phyloP scores from a whole-genome alignment of 495 filamentous ascomycete species.

The Hyaloscypha finlandica region DNA sequence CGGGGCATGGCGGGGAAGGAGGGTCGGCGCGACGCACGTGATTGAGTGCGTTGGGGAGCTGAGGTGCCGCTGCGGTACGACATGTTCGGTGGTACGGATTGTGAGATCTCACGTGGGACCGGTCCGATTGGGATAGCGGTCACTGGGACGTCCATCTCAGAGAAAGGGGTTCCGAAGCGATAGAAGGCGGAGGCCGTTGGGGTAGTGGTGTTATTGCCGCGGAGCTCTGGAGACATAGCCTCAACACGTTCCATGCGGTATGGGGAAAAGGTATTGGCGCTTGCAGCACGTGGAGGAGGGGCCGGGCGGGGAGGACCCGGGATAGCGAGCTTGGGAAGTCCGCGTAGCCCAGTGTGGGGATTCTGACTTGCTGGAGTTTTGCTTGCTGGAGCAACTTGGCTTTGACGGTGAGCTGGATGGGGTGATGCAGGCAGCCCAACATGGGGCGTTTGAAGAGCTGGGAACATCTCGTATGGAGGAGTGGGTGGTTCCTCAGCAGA shows the following conservation, averaged over 20 bases:
- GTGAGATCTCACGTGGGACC: constrained; percentile 69
- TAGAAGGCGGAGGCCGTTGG: constrained; percentile 50
- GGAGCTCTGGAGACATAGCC: constrained; percentile 49
- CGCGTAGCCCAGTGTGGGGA: constrained; percentile 36
- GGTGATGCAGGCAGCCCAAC: background rate
- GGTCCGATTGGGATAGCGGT: constrained; percentile 71
- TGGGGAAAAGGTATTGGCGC: constrained; percentile 45
- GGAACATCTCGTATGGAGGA: constrained; percentile 55
- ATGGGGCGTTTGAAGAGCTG: constrained; percentile 21
- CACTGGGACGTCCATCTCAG: constrained; percentile 87
- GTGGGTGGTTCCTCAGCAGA: constrained; percentile 54
- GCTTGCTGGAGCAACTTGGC: background rate
- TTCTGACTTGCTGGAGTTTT: background rate
- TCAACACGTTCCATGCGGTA: constrained; percentile 54
- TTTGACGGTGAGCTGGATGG: background rate
- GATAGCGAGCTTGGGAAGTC: constrained; percentile 39
- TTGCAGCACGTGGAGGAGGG: constrained; percentile 35
- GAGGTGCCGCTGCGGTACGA: constrained; percentile 53
- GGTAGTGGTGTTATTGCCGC: constrained; percentile 42
- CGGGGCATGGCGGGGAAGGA: constrained; percentile 58
- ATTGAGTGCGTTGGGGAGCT: constrained; percentile 48
- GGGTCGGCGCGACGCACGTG: constrained; percentile 57
- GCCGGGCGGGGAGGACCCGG: constrained; percentile 43
- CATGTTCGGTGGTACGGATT: constrained; percentile 95
- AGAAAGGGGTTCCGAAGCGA: constrained; percentile 77